Base-by-base conservation (phyloP, 331 rosid genomes). In the Acacia concinna region DNA sequence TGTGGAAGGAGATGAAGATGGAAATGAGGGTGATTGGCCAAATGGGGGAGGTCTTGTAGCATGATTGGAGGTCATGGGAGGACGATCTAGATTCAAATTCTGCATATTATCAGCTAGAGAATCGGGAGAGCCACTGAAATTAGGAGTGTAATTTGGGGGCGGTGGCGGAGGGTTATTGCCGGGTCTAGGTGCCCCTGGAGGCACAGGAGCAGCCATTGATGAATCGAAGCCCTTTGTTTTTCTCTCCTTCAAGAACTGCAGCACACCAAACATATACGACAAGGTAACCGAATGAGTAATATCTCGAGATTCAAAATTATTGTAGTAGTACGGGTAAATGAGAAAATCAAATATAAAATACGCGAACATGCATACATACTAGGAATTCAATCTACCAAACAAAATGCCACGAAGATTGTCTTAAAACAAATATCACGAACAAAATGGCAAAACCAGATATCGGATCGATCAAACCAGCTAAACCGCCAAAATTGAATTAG, bases 161-260 rank as follows among this genome's bases (percentile, higher is more conserved):
- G 88, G 81, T 32, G 86, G 83, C 15, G 81, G 82, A 20, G 83
- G 35, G 81, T 80, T 83, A 68, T 70, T 85, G 32, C 88, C 86
- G 84, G 97, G 94, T 83, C 97, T 89, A 78, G 95, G 91, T 86
- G 95, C 97, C 95, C 98, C 95, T 74, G 90, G 87, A 89, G 97
- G 97, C 97, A 89, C 92, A 81, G 84, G 79, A 84, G 95, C 93
- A 72, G 95, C 93, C 98, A 94, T 94, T 74, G 68, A 76, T 78
- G 34, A 69, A 25, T 60, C 86, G 80, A 81, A 84, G 75, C 80
- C 83, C 78, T 78, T 73, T 35, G 70, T 56, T 23, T 52, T 44
- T 60, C 52, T 65, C 43, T 15, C 40, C 63, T 73, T 70, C 80
- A 32, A 68, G 23, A 68, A 25, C 73, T 40, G 71, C 71, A 15